phyloP scores from a whole-genome alignment of 805 yeast genomes.

The Yarrowia porcina region DNA sequence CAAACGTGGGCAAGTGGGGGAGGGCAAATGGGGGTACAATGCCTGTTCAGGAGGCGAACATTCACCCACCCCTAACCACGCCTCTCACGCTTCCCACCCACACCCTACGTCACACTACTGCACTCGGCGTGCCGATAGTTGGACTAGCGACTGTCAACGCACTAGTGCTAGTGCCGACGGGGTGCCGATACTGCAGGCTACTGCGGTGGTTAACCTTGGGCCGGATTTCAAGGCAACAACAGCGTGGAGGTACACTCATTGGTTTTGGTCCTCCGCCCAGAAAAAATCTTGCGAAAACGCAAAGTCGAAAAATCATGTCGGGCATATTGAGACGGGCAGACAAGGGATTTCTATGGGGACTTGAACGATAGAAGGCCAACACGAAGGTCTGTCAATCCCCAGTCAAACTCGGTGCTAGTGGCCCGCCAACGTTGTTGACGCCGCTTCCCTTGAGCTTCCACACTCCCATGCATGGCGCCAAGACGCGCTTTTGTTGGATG shows the following conservation, averaged over 20 bases:
- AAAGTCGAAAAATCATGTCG: not conserved
- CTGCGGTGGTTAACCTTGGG: conserved; percentile 12
- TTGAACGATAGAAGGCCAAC: too few relatives aligned
- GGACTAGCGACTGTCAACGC: not conserved
- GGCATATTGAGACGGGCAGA: not conserved
- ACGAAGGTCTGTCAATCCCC: too few relatives aligned
- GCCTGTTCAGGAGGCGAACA: too few relatives aligned
- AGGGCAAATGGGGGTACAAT: too few relatives aligned
- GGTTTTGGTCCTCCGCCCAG: too few relatives aligned
- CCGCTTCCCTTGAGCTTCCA: not conserved
- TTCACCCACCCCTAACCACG: too few relatives aligned
- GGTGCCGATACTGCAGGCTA: not conserved
- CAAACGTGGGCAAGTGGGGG: too few relatives aligned
- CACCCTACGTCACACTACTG: too few relatives aligned
- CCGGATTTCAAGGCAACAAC: not conserved
- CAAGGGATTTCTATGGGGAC: not conserved
- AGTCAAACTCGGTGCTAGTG: not conserved
- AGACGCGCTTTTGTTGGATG: too few relatives aligned
- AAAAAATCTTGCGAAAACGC: not conserved
- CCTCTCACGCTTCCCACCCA: too few relatives aligned
- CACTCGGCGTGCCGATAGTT: not conserved
- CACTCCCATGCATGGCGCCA: not conserved
- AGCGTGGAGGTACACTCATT: not conserved
- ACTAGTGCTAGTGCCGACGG: not conserved
- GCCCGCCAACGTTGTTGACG: not conserved